A percentile compares a stretch with the other conserved stretches of the same genome.
phyloP scores from a whole-genome alignment of 2,329 filamentous ascomycete genomes.

The Pseudogymnoascus sp. region DNA sequence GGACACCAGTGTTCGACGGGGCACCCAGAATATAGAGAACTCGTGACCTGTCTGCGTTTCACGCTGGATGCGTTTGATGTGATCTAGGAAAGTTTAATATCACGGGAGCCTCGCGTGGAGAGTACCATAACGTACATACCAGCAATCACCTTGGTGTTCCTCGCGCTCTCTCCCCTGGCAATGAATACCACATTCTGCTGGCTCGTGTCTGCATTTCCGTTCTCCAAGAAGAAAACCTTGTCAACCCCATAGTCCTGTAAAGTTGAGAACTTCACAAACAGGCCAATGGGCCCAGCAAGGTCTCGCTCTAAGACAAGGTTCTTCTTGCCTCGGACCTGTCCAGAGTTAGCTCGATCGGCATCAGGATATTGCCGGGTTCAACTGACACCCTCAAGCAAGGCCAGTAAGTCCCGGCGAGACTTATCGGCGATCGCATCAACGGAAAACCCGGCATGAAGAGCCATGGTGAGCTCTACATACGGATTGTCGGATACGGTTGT shows the following conservation, averaged over 20 bases:
- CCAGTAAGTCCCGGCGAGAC: constrained; percentile 80
- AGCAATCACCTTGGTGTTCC: constrained; percentile 76
- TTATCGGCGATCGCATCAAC: constrained; percentile 70
- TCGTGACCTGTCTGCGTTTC: constrained; percentile 89
- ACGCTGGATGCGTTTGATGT: constrained; percentile 82
- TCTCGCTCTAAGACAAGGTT: constrained; percentile 90
- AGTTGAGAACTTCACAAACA: constrained; percentile 90
- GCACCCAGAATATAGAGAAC: constrained; percentile 94
- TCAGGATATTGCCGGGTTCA: constrained; percentile 29
- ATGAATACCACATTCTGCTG: constrained; percentile 95
- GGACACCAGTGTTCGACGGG: constrained; percentile 81
- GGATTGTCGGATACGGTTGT: not conserved
- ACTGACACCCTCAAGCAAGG: constrained; percentile 91
- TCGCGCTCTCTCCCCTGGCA: constrained; percentile 79
- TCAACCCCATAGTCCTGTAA: constrained; percentile 96
- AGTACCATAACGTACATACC: constrained; percentile 46
- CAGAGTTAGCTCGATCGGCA: constrained; percentile 18
- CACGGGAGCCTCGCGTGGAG: not conserved
- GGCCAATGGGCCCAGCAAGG: constrained; percentile 79
- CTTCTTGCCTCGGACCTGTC: constrained; percentile 94
- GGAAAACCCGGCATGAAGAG: constrained; percentile 63
- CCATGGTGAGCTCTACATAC: constrained; percentile 53
- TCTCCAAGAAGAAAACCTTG: constrained; percentile 94
- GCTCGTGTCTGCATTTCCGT: constrained; percentile 86
- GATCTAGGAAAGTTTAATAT: constrained; percentile 54